Evolutionary conservation across 2,329 filamentous ascomycete genomes (phyloP), one percentile per base, ranked within the genome.

Genomic region (Byssothecium circinans): DNA sequence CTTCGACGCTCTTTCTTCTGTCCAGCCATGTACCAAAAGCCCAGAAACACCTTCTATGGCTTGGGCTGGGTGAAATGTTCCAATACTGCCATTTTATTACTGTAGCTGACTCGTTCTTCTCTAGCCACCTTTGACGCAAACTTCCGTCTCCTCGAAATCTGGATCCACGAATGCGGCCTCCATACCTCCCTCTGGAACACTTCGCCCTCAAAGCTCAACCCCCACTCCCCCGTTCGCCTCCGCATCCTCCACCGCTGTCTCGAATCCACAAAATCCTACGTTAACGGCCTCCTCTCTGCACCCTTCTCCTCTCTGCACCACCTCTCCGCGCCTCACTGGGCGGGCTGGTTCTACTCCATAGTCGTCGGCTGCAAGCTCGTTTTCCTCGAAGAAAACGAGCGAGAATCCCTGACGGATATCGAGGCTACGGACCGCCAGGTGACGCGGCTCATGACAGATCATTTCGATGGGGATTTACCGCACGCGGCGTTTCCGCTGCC

Each of bases 331-430:
- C 48, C 48, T 4, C 23, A 48, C 0, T 64, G 57, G 61, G 41
- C 54, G 1, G 50, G 47, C 11, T 64, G 57, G 56, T 60, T 62
- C 45, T 61, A 64, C 27, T 46, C 53, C n/a, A 45, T 53, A 10
- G 55, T 64, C 12, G 32, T 64, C 3, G 53, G 50, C n/a, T 64
- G 61, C 47, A 64, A 61, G 36, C 44, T 62, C 1, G 59, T 62
- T 1, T 62, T 64, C 27, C 50, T 62, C 11, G 39, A 53, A 33
- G 58, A 58, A 2, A 57, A 62, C 41, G 58, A 62, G 17, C 49
- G 45, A 8, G 41, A 53, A 23, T 51, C 49, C 0, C 32, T 45
- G 27, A 57, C 54, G 14, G 34, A 45, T 10, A 30, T 57, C 4
- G 52, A 53, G 4, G 44, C 41, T 10, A 39, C 56, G 0, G 53